Evolutionary conservation across 176 grass and related monocot genomes (phyloP), one percentile per base, ranked within the genome.

Genomic region (Rhynchospora pubera): DNA sequence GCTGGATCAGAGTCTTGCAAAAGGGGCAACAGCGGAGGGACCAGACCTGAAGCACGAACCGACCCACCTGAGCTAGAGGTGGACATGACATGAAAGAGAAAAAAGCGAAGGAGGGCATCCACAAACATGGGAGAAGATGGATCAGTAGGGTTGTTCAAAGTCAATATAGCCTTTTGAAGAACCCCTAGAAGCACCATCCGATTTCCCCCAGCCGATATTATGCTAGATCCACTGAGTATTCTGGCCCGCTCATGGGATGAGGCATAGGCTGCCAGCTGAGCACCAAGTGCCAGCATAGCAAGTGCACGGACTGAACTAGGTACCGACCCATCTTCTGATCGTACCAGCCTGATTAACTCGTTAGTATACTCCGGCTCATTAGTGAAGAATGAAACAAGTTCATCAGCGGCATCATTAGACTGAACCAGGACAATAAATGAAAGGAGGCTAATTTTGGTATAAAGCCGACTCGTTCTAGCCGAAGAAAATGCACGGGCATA

Each of bases 331-430:
- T 98, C 89, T 87, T 98, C 96, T 84, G 87, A 91, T 11, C 92
- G 89, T 79, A 99, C 96, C 81, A 99, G 87, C 26, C 92, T 84
- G 82, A 95, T 95, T 83, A 99, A 82, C 77, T 99, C 96, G 24
- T 95, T 99, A 83, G 91, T 94, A 76, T 95, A 99, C 87, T 99
- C 96, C 1, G 96, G 96, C 77, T 99, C 96, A 83, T 99, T 99
- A 43, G 96, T 93, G 91, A 99, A 99, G 79, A 95, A 95, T 71
- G 89, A 99, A 68, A 89, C 88, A 59, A 98, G 92, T 82, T 98
- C 92, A 65, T 98, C 92, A 82, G 92, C 87, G 55, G 95, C 92
- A 88, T 98, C 96, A 57, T 90, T 93, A 39, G 96, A 99, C 83
- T 99, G 96, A 59, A 99, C 96, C 10, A 99, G 85, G 63, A 93